Base-by-base conservation (phyloP, 2,329 filamentous ascomycete genomes). In the Torrubiella hemipterigena region DNA sequence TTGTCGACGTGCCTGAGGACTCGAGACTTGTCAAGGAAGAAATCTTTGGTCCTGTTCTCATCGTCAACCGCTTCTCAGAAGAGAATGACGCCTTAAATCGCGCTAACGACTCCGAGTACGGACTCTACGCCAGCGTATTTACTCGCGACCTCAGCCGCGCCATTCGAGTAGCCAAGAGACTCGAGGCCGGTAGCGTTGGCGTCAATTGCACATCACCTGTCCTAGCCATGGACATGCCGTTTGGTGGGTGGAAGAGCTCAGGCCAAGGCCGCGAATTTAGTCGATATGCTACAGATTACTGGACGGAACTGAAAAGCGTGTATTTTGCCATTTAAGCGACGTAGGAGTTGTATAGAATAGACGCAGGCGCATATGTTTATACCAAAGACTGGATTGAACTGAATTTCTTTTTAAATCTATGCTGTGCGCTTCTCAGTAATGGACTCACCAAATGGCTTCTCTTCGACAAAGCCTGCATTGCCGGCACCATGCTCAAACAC, bases 11-110 rank as follows among this genome's bases (percentile, higher is more conserved):
- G 41, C 71, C 63, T 32, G 63, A 73, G 42, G 70, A 85, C 55
- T 86, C 86, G 80, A 83, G 80, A 70, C 86, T 89, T 50, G 74
- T 83, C 59, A 70, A 81, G 57, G 81, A 87, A 60, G 82, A 89
- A 62, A 86, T 89, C 56, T 89, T 89, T 54, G 82, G 82, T 40
- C 82, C 82, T 34, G 82, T 89, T 38, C 79, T 73, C 62, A 69
- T 77, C 44, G 75, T 89, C 45, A 69, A 77, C 61, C 86, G 85
- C 63, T 87, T 89, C 68, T 77, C 75, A 62, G 73, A 66, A 48
- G 75, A 80, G 60, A 80, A 76, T 15, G 82, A 89, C 30, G 80
- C 72, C 39, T 74, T 89, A 59, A 59, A 64, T 44, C 58, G 78
- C 29, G 80, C 69, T 43, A 86, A 89, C 66, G 63, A 71, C 59